Base-by-base conservation (phyloP, 495 filamentous ascomycete species). In the Annulohypoxylon stygium region DNA sequence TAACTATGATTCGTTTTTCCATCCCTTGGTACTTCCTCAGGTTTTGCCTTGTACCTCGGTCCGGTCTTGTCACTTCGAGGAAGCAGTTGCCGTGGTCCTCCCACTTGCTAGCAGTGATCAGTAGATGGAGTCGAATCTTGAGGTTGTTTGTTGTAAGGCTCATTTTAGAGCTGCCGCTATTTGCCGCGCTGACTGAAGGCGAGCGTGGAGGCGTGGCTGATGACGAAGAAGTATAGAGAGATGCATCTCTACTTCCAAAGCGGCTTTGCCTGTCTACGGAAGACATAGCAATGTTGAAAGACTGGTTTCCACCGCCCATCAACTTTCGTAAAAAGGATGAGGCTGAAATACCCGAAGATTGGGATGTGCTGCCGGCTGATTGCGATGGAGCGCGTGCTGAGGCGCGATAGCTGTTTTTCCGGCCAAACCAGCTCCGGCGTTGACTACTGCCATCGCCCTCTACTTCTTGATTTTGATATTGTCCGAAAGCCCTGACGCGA, bases 41-140 rank as follows among this genome's bases (percentile, higher is more conserved):
- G 61, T 85, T 84, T 70, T 86, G 88, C 39, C 84, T 75, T 70
- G 87, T 83, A 34, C 88, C 87, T 25, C 86, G 81, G 41, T 88
- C 83, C 0, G 91, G 90, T 8, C 91, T 91, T 80, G 92, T 89
- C 75, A 98, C 94, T 34, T 91, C 92, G 36, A 99, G 80, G 33
- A 90, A 85, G 57, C 94, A 95, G 53, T 92, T 89, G 61, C 95
- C 95, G 84, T 95, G 90, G 74, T 98, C 95, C 33, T 92, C 89
- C 96, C 96, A 99, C 76, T 92, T 93, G 39, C 89, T 90, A 20
- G 88, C 84, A 2, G 88, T 88, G 60, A 95, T 91, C 45, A 93
- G 90, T 16, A 90, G 79, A 80, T 98, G 97, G 37, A 97, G 87
- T 25, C 93, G 88, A 73, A 92, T 92, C 70, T 96, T 94, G 54